These are phyloP conservation scores for Pestalotiopsis sp. DNA, from an alignment of 2,329 filamentous ascomycete genomes.

Conservation along the genomic window DNA sequence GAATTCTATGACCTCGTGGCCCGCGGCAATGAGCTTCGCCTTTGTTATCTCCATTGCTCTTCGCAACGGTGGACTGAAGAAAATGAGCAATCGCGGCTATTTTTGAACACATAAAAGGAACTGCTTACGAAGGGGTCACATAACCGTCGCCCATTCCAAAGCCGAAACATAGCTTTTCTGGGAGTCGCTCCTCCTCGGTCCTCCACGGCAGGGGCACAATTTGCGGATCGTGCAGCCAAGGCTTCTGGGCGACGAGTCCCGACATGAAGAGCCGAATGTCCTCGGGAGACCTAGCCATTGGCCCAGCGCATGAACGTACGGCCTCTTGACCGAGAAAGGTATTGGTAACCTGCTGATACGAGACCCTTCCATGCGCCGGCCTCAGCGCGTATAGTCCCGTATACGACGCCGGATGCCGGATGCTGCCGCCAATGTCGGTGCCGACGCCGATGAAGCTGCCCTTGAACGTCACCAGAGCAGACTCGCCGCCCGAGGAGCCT, in stretches of 20 bases:
- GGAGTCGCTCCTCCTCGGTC: conserved; percentile 20
- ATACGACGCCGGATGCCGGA: conserved; percentile 45
- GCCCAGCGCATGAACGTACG: conserved; percentile 14
- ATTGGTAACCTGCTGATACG: conserved; percentile 22
- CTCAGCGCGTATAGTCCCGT: conserved; percentile 45
- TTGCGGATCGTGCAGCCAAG: conserved; percentile 16
- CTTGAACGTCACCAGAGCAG: conserved; percentile 39
- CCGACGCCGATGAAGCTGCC: conserved; percentile 45
- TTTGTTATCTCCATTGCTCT: conserved; percentile 24
- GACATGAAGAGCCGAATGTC: conserved; percentile 18
- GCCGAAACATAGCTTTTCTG: conserved; percentile 23
- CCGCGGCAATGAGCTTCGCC: conserved; percentile 20
- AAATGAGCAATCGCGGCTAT: not conserved
- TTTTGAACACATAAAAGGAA: not conserved
- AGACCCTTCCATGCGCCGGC: conserved; percentile 33
- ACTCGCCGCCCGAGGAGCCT: conserved; percentile 67
- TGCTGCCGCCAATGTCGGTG: conserved; percentile 49
- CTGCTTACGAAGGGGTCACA: conserved; percentile 21
- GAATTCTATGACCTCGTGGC: conserved; percentile 22
- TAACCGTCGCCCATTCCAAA: conserved; percentile 23
- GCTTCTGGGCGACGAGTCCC: conserved; percentile 4
- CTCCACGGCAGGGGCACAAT: conserved; percentile 18
- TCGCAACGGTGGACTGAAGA: conserved; percentile 17
- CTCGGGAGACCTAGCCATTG: conserved; percentile 13
- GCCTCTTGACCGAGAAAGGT: conserved; percentile 16